Evolutionary conservation across 257 asterid species (phyloP), one percentile per base, ranked within the genome.

Genomic region (Capsicum chinense): DNA sequence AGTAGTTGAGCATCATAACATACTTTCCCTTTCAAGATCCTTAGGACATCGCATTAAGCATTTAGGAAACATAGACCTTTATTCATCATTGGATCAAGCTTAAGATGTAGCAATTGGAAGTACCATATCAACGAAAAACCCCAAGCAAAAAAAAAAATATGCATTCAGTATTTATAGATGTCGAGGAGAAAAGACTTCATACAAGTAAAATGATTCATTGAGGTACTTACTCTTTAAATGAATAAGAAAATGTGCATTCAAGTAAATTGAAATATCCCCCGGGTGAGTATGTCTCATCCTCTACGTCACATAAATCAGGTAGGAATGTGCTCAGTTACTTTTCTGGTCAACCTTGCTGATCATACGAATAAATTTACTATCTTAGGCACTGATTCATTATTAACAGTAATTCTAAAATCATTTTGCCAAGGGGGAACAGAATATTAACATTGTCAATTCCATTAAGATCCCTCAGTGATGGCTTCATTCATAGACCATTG

Each of bases 401-500:
- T 74, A 50, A 74, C 44, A 3, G 44, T 74, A 3, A 19, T 73
- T 76, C 81, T 21, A 76, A 74, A 74, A 76, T 76, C 63, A 76
- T 52, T 76, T 35, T 12, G 47, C 47, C 47, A 33, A 47, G 11
- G 47, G 71, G 44, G 35, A 64, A 33, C 71, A 64, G 17, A 64
- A 64, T 33, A 15, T 33, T 63, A 63, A 10, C 33, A 11, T 64
- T 64, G 44, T 26, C 47, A 33, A 15, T 64, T 26, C 71, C 71
- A 26, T 64, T 64, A 64, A 33, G 33, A 12, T 64, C 37, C 21
- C 63, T 56, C 7, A 21, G 26, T 26, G 81, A 76, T 76, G 81
- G 81, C 59, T 73, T 52, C 11, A 13, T 73, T 52, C 11, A 13
- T 52, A 76, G 62, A 82, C 66, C 15, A 81, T 82, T 9, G 19